A percentile compares a stretch with the other conserved stretches of the same genome.
Conservation (phyloP, 78 protist species). For the Ministeria vibrans region DNA sequence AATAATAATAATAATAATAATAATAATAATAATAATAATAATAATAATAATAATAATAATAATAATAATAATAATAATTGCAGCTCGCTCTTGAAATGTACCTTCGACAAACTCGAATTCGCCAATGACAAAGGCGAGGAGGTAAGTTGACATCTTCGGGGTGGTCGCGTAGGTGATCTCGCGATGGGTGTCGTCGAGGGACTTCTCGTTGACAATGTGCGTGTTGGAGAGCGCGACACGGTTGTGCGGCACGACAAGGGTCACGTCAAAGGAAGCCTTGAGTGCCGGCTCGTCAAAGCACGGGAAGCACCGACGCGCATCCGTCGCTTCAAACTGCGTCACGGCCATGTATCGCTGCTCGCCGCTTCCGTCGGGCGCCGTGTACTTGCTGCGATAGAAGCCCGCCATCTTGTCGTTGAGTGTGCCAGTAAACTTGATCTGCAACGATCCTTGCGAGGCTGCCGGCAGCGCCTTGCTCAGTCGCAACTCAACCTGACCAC, state of each 20-base stretch:
- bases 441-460: background rate
- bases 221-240: background rate
- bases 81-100: background rate
- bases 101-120: constrained; percentile 61
- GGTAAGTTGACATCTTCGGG: constrained; percentile 76
- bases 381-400: constrained; percentile 46
- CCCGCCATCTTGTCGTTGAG: constrained; percentile 53
- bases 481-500: background rate
- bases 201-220: constrained; percentile 49
- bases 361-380: background rate
- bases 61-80: background rate
- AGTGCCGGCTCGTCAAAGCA: constrained; percentile 73
- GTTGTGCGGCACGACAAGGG: background rate
- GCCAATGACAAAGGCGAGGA: constrained; percentile 78
- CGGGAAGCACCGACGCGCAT: constrained; percentile 69
- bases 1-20: background rate
- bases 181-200: constrained; percentile 15
- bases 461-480: background rate
- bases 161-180: constrained; percentile 11
- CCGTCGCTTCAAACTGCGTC: constrained; percentile 81
- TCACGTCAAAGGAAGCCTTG: background rate
- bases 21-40: no score
- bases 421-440: constrained; percentile 18
- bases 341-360: constrained; percentile 34
- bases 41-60: no score